These are phyloP conservation scores for Paspalum vaginatum DNA, from an alignment of 176 grass and related monocot species.

Conservation along the genomic window DNA sequence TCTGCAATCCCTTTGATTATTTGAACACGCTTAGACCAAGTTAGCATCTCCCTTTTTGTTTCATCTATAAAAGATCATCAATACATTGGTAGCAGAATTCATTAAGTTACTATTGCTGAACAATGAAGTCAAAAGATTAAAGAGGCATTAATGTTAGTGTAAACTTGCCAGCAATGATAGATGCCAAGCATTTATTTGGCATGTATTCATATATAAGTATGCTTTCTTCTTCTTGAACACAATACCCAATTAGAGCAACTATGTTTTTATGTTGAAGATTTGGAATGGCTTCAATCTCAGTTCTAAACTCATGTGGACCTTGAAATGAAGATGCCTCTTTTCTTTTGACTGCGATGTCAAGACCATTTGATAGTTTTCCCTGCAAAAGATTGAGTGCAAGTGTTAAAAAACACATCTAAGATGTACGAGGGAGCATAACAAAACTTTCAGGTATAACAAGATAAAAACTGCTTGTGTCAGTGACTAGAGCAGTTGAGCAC, in stretches of 20 bases:
- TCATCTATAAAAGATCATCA: constrained; percentile 9
- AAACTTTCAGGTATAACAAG: not conserved
- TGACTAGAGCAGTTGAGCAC: not conserved
- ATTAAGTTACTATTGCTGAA: no score
- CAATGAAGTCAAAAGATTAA: not conserved
- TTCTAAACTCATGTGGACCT: constrained; percentile 30
- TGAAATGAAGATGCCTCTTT: constrained; percentile 24
- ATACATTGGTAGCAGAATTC: not conserved
- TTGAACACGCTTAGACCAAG: constrained; percentile 41
- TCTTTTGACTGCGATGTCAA: constrained; percentile 45
- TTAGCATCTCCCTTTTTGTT: constrained; percentile 17
- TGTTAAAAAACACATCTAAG: not conserved
- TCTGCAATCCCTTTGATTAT: constrained; percentile 48
- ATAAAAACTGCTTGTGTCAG: no score
- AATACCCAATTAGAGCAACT: constrained; percentile 43
- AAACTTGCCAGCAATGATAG: constrained; percentile 13
- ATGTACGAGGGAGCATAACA: not conserved
- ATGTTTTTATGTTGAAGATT: constrained; percentile 49
- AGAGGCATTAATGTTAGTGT: not conserved
- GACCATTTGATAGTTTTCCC: constrained; percentile 22
- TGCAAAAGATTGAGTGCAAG: not conserved
- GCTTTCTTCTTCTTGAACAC: constrained; percentile 38
- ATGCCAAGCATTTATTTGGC: constrained; percentile 39
- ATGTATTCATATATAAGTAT: constrained; percentile 54
- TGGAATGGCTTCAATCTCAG: constrained; percentile 41